Evolutionary conservation across 805 yeast genomes (phyloP), one percentile per base, ranked within the genome.

Genomic region (Candida ulmi): DNA sequence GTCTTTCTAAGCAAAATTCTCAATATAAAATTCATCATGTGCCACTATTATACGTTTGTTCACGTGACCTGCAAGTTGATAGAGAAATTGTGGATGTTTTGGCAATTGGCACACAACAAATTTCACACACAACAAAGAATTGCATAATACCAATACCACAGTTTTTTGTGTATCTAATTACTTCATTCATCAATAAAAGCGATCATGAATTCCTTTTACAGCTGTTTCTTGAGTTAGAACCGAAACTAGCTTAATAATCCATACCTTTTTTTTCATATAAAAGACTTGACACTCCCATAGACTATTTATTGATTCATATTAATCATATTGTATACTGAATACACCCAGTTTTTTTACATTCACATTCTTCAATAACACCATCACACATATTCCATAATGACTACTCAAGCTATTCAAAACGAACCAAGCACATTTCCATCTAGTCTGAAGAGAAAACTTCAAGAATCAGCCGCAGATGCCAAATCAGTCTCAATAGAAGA

Each of bases 401-500:
- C 24, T 7, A 21, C 24, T 7, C 24, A 21, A 9, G 9, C 24
- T 7, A 6, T 21, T 21, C 24, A 21, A 21, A 21, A 21, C 24
- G 9, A 21, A 21, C 9, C 24, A 21, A 7, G 9, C 9, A 9
- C 24, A 21, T 21, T 18, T n/a, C 15, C 24, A 17, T 6, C 4
- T 18, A 18, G 18, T 8, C 42, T 49, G 15, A 52, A 52, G 47
- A 49, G 55, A 42, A 52, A 51, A 30, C 13, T 40, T 4, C 26
- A 37, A 11, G 18, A 33, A 19, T 34, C 36, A 15, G 11, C 30
- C 6, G 15, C 18, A 18, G n/a, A 11, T 13, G 4, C 35, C 9
- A 35, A 40, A n/a, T 28, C 25, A 21, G 30, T 21, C 13, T 9
- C 12, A 9, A 9, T 30, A 5, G 51, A 48, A 5, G 55, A 46